Evolutionary conservation across 805 yeast species (phyloP).

Genomic region (Brettanomyces nanus): DNA sequence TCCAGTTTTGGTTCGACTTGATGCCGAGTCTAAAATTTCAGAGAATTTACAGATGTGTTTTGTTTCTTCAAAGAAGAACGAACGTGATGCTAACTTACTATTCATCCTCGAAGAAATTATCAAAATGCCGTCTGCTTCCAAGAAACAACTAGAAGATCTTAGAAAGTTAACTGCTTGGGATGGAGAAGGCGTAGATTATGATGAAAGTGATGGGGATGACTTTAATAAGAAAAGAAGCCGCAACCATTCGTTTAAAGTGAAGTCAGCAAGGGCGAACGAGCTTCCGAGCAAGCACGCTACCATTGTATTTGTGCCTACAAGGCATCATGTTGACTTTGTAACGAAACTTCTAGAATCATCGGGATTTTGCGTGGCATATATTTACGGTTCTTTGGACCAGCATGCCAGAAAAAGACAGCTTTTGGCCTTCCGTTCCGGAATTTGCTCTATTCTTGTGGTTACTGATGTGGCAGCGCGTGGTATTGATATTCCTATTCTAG

Average conservation of each 20-base stretch:
- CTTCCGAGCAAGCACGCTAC: conserved; percentile 83
- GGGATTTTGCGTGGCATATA: conserved; percentile 80
- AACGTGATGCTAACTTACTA: conserved; percentile 82
- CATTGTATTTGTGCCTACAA: conserved; percentile 90
- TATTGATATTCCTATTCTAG: conserved; percentile 94
- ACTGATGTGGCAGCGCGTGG: conserved; percentile 99
- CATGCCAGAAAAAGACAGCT: conserved; percentile 88
- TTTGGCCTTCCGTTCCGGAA: conserved; percentile 75
- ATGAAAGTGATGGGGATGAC: conserved; percentile 27
- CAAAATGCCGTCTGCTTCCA: conserved; percentile 71
- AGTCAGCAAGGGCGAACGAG: conserved; percentile 71
- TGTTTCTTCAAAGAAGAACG: conserved; percentile 69
- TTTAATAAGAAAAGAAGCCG: conserved; percentile 27
- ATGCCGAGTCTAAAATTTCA: conserved; percentile 85
- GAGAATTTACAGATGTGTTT: conserved; percentile 89
- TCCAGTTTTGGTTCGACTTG: conserved; percentile 88
- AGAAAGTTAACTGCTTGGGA: conserved; percentile 42
- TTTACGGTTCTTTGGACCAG: conserved; percentile 93
- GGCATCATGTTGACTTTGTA: conserved; percentile 94
- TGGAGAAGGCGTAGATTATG: conserved; percentile 46
- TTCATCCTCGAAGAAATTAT: conserved; percentile 76
- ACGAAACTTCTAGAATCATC: conserved; percentile 59
- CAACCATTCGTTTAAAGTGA: conserved; percentile 42
- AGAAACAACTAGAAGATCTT: conserved; percentile 62
- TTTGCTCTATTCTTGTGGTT: conserved; percentile 82